Evolutionary conservation across 768 basidiomycete genomes (phyloP).

Genomic region (Mrakia gelida): DNA sequence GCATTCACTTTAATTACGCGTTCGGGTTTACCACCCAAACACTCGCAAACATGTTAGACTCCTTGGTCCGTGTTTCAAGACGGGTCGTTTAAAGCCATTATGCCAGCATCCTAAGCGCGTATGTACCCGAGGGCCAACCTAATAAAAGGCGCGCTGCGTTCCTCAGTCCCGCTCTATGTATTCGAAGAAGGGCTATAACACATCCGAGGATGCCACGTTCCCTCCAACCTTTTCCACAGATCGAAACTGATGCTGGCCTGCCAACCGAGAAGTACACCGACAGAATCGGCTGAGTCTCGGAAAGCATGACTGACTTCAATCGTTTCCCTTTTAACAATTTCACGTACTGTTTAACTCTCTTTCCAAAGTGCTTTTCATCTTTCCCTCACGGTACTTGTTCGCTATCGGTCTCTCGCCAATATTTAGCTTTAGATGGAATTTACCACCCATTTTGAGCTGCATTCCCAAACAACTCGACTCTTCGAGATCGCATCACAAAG

Average conservation of each 20-base stretch:
- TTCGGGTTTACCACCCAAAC: constrained; percentile 65
- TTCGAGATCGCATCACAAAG: too few species aligned
- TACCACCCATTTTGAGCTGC: too few species aligned
- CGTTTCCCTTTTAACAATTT: constrained; percentile 36
- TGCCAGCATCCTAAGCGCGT: constrained; percentile 68
- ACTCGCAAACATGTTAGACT: constrained; percentile 80
- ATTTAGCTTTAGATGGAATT: too few species aligned
- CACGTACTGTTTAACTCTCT: constrained; percentile 6
- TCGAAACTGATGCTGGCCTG: constrained; percentile 65
- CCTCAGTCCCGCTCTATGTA: constrained; percentile 59
- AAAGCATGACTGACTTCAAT: constrained; percentile 65
- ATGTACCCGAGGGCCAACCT: constrained; percentile 55
- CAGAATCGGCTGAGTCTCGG: constrained; percentile 52
- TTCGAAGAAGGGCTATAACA: constrained; percentile 61
- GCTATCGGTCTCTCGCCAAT: too few species aligned
- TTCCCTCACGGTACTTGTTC: neutral
- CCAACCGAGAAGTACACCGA: constrained; percentile 56
- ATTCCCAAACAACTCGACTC: too few species aligned
- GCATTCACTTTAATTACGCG: constrained; percentile 69
- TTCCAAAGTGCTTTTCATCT: constrained; percentile 4
- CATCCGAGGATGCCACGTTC: constrained; percentile 64
- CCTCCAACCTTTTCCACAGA: constrained; percentile 55
- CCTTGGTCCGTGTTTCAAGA: constrained; percentile 83
- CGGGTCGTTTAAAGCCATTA: constrained; percentile 75
- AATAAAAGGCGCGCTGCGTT: constrained; percentile 55